These are phyloP conservation scores for Butyriboletus loyo DNA, from an alignment of 768 basidiomycete species.

Conservation along the genomic window DNA sequence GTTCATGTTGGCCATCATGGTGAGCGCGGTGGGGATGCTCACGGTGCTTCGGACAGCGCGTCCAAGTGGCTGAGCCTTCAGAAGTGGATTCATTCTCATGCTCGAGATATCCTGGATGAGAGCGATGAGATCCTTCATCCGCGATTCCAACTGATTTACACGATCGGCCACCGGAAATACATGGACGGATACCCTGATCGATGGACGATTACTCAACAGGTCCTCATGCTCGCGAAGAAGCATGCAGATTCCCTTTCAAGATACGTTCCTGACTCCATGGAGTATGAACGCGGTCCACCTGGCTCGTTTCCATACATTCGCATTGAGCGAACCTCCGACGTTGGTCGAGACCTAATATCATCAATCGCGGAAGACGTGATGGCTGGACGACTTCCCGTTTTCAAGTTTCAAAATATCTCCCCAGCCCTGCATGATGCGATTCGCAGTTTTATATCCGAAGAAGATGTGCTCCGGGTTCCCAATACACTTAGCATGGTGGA, in stretches of 20 bases:
- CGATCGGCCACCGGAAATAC: constrained; percentile 18
- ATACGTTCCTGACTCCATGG: not conserved
- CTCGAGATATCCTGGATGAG: constrained; percentile 19
- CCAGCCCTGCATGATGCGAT: not conserved
- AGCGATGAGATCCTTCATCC: constrained; percentile 25
- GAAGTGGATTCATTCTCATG: constrained; percentile 12
- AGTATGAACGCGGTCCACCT: not conserved
- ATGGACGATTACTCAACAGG: constrained; percentile 29
- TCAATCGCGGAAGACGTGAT: constrained; percentile 6
- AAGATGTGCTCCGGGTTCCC: not conserved
- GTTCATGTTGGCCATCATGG: rapidly evolving
- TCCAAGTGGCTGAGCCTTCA: constrained; percentile 14
- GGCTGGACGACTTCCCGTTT: constrained; percentile 4
- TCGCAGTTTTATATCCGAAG: constrained; percentile 10
- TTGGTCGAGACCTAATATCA: not conserved
- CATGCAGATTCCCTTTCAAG: not conserved
- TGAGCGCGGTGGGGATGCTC: not conserved
- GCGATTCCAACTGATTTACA: constrained; percentile 18
- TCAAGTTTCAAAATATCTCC: constrained; percentile 5
- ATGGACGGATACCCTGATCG: constrained; percentile 28
- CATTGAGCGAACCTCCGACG: not conserved
- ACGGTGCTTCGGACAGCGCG: not conserved
- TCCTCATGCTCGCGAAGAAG: constrained; percentile 14
- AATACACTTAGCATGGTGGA: constrained; percentile 1
- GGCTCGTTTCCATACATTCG: constrained; percentile 10